phyloP scores from a whole-genome alignment of 2,329 filamentous ascomycete genomes.

The Colletotrichum zoysiae region DNA sequence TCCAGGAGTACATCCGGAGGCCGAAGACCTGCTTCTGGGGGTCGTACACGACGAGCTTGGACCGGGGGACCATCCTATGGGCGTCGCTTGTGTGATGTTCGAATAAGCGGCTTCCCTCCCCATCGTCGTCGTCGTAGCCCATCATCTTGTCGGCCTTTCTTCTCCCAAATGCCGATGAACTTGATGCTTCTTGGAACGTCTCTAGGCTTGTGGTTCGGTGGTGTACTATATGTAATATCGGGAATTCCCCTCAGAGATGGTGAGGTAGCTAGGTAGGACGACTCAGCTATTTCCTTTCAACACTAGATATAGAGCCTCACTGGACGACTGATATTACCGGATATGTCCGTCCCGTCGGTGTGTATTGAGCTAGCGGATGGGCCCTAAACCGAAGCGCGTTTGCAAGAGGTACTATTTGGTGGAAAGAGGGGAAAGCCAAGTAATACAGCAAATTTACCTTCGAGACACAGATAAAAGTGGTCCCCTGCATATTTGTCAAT shows the following conservation, averaged over 20 bases:
- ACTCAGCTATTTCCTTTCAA: not conserved
- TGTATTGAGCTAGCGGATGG: not conserved
- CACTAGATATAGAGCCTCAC: not conserved
- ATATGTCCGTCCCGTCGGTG: not conserved
- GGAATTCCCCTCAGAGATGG: too few species aligned
- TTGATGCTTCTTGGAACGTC: not conserved
- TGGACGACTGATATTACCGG: not conserved
- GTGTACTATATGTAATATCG: not conserved
- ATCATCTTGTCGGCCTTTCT: not conserved
- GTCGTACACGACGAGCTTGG: conserved; percentile 27
- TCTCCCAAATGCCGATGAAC: not conserved
- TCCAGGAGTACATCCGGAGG: conserved; percentile 22
- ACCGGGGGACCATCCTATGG: conserved; percentile 3
- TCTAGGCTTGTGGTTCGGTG: not conserved
- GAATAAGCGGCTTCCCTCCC: conserved; percentile 5
- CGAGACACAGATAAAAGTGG: conserved; percentile 9
- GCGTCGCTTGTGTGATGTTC: conserved; percentile 11
- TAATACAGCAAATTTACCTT: not conserved
- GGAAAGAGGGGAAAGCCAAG: conserved; percentile 13
- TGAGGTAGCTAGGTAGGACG: not conserved
- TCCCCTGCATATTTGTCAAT: not conserved
- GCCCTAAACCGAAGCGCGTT: not conserved
- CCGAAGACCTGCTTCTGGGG: conserved; percentile 11
- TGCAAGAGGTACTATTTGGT: not conserved
- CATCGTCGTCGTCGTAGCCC: conserved; percentile 21